phyloP scores from a whole-genome alignment of 2,329 filamentous ascomycete genomes.

The Ophiostoma australiae region DNA sequence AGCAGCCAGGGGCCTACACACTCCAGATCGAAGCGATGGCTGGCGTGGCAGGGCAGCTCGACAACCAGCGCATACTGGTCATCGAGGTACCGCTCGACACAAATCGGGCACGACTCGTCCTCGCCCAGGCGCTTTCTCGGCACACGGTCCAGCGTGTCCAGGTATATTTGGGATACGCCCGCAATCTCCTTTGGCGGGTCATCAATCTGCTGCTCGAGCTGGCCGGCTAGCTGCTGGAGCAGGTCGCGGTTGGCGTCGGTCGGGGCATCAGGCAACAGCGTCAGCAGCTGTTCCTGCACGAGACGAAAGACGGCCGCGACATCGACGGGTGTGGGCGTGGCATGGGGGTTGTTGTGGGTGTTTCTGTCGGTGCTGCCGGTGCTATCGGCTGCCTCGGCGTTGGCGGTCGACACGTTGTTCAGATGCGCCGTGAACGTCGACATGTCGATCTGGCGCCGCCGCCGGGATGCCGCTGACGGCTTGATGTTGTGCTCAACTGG shows the following conservation, averaged over 20 bases:
- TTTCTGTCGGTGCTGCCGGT: neutral
- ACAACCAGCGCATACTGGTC: conserved; percentile 60
- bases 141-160: conserved; percentile 57
- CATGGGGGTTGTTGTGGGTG: conserved; percentile 47
- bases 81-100: conserved; percentile 57
- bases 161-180: conserved; percentile 55
- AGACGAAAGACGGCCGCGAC: conserved; percentile 54
- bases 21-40: conserved; percentile 60
- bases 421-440: conserved; percentile 57
- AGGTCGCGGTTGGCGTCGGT: conserved; percentile 46
- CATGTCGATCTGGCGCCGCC: conserved; percentile 58
- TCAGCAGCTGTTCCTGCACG: conserved; percentile 54
- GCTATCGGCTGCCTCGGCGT: conserved; percentile 28
- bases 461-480: conserved; percentile 38
- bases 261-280: conserved; percentile 47
- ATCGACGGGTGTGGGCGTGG: conserved; percentile 57
- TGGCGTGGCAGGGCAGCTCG: conserved; percentile 56
- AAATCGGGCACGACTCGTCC: conserved; percentile 58
- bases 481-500: conserved; percentile 62
- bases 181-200: conserved; percentile 48
- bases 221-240: conserved; percentile 45
- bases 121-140: conserved; percentile 44
- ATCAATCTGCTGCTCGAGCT: conserved; percentile 48
- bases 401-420: conserved; percentile 44
- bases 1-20: conserved; percentile 62